Evolutionary conservation across 2,329 filamentous ascomycete species (phyloP), one percentile per base, ranked within the genome.

Genomic region (Talaromyces sp.): DNA sequence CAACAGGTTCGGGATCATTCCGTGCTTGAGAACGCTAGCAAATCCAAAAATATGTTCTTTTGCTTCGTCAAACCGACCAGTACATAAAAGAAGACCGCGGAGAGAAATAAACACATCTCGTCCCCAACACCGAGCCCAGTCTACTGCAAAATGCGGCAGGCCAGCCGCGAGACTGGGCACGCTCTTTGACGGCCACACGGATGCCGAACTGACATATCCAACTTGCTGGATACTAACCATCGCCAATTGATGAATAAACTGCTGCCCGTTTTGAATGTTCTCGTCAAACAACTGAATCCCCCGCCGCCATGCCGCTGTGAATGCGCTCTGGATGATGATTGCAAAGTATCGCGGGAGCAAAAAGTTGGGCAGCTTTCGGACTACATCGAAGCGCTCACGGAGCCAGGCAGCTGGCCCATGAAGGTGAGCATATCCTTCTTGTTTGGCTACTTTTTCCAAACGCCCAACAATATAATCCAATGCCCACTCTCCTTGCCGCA

Each of bases 41-140:
- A 99, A 99, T 8, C 93, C 94, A 63, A 92, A 81, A 62, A 99
- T 96, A 71, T 99, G 96, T 74, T 98, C 92, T 71, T 87, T 93
- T 7, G 95, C 95, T 73, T 97, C 93, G 2, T 84, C 86, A 69
- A 90, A 96, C 8, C 95, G 88, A 1, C 92, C 92, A 10, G 94
- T 98, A 47, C 91, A 92, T 40, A 99, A 85, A 67, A 91, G 91
- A n/a, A 99, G 82, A 51, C 95, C 95, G 57, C 95, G 89, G 47
- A 96, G 85, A 14, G 95, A 95, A 65, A 99, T 99, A 75, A 97
- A 98, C 12, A 97, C 92, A 74, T 99, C 95, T 61, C 95, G 89
- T 7, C 96, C 95, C 95, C 95, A 99, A 76, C 94, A 97, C 69
- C 95, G 86, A 56, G 94, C 93, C 93, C 95, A 99, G 69, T 92